Base-by-base conservation (phyloP, 805 yeast species). In the Cyberlindnera meyerae region DNA sequence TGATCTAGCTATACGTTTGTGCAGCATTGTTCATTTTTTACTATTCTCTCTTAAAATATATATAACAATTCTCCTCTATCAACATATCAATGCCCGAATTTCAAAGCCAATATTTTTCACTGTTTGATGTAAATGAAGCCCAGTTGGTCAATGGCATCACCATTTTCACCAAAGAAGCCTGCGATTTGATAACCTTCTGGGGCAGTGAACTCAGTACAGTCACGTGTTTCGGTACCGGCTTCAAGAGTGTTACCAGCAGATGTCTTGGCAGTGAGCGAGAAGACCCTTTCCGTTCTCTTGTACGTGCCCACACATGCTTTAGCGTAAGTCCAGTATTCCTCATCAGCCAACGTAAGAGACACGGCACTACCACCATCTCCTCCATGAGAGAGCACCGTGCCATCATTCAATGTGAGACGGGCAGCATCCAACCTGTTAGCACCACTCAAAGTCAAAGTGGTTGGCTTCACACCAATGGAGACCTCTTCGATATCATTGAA, bases 271-370 rank as follows among this genome's bases (percentile, higher is more conserved):
- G 25, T 17, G 13, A 34, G 24, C 24, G 52, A 22, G 70, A 71
- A 40, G 62, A 51, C 45, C 66, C 71, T 41, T 47, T 51, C 22
- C 66, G 70, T 18, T 67, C 61, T 28, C 69, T 66, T 27, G 14
- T 39, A 17, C 22, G 57, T 63, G 4, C 71, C 73, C 34, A 65
- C 66, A 20, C 73, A 71, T 5, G 67, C 58, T 18, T 66, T 60
- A n/a, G 71, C 71, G n/a, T 69, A 70, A 17, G 71, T 57, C 39
- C 39, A 36, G 29, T 36, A 36, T 31, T 36, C 44, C 18, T 25
- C 36, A 21, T 11, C 15, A 3, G 15, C 33, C 22, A 37, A 14
- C 7, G 18, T 9, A 13, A 34, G 16, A 8, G 26, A 24, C 13
- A n/a, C 20, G 3, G 20, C 34, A 12, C 18, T 14, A 25, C 40